Evolutionary conservation across 768 basidiomycete species (phyloP).

Genomic region (Lepiota venenata): DNA sequence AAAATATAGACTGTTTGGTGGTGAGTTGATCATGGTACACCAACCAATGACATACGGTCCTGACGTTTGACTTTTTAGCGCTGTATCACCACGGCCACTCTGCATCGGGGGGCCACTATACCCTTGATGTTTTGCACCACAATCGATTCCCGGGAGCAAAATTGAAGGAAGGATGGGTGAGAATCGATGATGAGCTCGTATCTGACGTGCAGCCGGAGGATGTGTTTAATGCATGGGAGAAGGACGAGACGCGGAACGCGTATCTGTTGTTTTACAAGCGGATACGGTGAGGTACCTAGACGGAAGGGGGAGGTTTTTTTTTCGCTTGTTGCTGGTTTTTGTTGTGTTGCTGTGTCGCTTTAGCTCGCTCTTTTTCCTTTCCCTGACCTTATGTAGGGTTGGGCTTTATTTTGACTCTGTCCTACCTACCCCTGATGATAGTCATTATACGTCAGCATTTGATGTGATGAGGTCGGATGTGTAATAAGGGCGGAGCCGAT

Average conservation of each 20-base stretch:
- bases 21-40: constrained; percentile 34
- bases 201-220: constrained; percentile 70
- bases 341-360: too few relatives aligned
- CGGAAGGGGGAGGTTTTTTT: too few relatives aligned
- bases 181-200: constrained; percentile 91
- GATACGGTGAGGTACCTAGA: constrained; percentile 21
- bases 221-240: constrained; percentile 64
- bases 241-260: constrained; percentile 58
- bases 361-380: too few relatives aligned
- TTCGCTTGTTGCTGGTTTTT: too few relatives aligned
- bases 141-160: constrained; percentile 47
- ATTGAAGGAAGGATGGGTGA: constrained; percentile 76
- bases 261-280: constrained; percentile 87
- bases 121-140: constrained; percentile 83
- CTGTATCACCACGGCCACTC: constrained; percentile 93
- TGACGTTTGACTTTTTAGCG: constrained; percentile 37
- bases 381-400: too few relatives aligned
- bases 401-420: too few relatives aligned
- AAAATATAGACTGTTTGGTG: constrained; percentile 82
- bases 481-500: too few relatives aligned
- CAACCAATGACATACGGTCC: not conserved
- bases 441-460: too few relatives aligned
- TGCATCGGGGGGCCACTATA: constrained; percentile 94
- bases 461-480: too few relatives aligned
- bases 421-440: too few relatives aligned